Evolutionary conservation across 2,329 filamentous ascomycete genomes (phyloP), one percentile per base, ranked within the genome.

Genomic region (Fusarium virguliforme): DNA sequence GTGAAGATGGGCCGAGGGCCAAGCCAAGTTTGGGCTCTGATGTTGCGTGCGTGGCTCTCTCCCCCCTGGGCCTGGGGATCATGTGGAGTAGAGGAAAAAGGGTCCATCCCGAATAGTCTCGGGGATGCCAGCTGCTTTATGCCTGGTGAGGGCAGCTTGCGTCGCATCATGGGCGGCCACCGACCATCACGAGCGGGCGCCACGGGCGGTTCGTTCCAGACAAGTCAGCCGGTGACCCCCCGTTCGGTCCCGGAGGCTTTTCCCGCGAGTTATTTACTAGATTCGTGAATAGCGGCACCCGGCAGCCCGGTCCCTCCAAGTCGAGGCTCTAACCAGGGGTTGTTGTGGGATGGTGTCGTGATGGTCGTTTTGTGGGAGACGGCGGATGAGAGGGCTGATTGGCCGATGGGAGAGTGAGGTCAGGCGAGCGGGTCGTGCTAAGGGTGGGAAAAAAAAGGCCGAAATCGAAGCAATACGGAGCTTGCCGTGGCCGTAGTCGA

Each of bases 341-440:
- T 28, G 43, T 62, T 30, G 55, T 60, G 62, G 64, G 62, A 67
- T 64, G 62, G 62, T 65, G 65, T 67, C 48, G 69, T 58, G 59
- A 67, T 53, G 38, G 58, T 51, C 59, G 40, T 61, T 18, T 18
- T 65, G 38, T 32, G 22, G 24, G 34, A 60, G 55, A 63, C 55
- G 26, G 37, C 50, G 30, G 37, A 32, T 37, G 30, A 4, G 30
- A 18, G 59, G 26, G n/a, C 28, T 75, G 65, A 74, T 74, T 74
- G 70, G 72, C 50, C 43, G 43, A 53, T 18, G 22, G 51, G 50
- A 56, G 63, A 55, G 46, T 56, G 38, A 46, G 59, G 15, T n/a
- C 28, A 15, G n/a, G 34, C 38, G 62, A 57, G 59, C 13, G 40
- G 34, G 50, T 9, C n/a, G 32, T 35, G 59, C 32, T 37, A 35